Percentiles rank a stretch among this genome's conserved stretches.
These are phyloP conservation scores for Wickerhamomyces silvicola DNA, from an alignment of 805 yeast species.

Conservation along the genomic window DNA sequence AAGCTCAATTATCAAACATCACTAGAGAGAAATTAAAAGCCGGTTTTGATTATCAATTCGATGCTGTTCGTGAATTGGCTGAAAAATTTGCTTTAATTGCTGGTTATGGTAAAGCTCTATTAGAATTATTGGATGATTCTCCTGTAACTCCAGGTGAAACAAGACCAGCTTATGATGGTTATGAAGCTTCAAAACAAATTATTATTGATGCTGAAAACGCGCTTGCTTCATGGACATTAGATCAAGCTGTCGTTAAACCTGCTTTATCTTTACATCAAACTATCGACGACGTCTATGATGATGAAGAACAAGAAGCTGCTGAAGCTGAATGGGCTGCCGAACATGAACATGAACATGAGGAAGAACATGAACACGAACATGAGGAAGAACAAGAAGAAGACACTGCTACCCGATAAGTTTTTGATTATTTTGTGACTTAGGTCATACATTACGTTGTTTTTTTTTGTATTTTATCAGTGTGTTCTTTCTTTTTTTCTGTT, in stretches of 20 bases:
- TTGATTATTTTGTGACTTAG: neutral
- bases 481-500: too few species aligned
- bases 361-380: constrained; percentile 15
- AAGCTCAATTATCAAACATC: constrained; percentile 96
- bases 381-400: constrained; percentile 14
- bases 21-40: constrained; percentile 98
- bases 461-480: too few species aligned
- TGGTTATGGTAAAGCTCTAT: constrained; percentile 95
- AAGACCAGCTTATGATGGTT: constrained; percentile 97
- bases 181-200: constrained; percentile 96
- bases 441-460: constrained; percentile 1
- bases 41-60: constrained; percentile 94
- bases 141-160: constrained; percentile 99
- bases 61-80: constrained; percentile 88
- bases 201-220: constrained; percentile 96
- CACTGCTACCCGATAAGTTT: too few species aligned
- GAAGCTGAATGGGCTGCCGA: constrained; percentile 30
- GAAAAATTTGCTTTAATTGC: constrained; percentile 97
- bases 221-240: constrained; percentile 93
- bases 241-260: constrained; percentile 91
- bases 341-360: constrained; percentile 15
- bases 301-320: constrained; percentile 34
- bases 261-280: constrained; percentile 79
- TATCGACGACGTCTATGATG: constrained; percentile 53
- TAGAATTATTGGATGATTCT: constrained; percentile 92